These are phyloP conservation scores for Phytophthora uliginosa DNA, from an alignment of 352 stramenopile species.

Conservation along the genomic window DNA sequence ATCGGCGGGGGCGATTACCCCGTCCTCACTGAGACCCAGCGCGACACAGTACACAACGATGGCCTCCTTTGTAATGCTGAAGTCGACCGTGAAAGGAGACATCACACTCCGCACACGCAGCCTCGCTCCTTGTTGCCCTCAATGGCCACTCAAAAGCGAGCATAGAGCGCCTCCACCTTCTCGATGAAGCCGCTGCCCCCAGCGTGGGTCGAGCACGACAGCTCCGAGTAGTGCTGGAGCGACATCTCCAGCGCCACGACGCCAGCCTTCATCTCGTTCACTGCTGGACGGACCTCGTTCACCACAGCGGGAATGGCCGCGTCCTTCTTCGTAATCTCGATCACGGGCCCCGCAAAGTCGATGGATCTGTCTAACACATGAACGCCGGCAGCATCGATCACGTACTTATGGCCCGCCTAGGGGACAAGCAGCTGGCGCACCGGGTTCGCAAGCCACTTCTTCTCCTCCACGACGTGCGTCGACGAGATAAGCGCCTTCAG, in stretches of 20 bases:
- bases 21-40: slow-evolving; percentile 49
- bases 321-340: slow-evolving; percentile 55
- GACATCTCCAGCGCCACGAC: slow-evolving; percentile 67
- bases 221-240: slow-evolving; percentile 58
- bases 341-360: slow-evolving; percentile 48
- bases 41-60: slow-evolving; percentile 70
- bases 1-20: slow-evolving; percentile 60
- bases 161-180: slow-evolving; percentile 83
- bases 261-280: slow-evolving; percentile 49
- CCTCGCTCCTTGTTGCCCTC: slow-evolving; percentile 63
- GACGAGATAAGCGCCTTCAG: slow-evolving; percentile 64
- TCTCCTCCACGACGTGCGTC: slow-evolving; percentile 46
- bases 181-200: slow-evolving; percentile 54
- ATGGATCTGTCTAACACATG: slow-evolving; percentile 54
- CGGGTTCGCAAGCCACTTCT: slow-evolving; percentile 81
- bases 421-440: slow-evolving; percentile 63
- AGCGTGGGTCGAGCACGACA: slow-evolving; percentile 63
- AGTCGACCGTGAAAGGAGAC: slow-evolving; percentile 71
- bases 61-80: slow-evolving; percentile 66
- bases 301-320: slow-evolving; percentile 56
- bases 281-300: slow-evolving; percentile 68
- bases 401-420: slow-evolving; percentile 55
- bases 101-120: slow-evolving; percentile 69
- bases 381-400: slow-evolving; percentile 41
- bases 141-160: slow-evolving; percentile 78